These are phyloP conservation scores for Quercus lobata DNA, from an alignment of 331 rosid species.

Conservation along the genomic window DNA sequence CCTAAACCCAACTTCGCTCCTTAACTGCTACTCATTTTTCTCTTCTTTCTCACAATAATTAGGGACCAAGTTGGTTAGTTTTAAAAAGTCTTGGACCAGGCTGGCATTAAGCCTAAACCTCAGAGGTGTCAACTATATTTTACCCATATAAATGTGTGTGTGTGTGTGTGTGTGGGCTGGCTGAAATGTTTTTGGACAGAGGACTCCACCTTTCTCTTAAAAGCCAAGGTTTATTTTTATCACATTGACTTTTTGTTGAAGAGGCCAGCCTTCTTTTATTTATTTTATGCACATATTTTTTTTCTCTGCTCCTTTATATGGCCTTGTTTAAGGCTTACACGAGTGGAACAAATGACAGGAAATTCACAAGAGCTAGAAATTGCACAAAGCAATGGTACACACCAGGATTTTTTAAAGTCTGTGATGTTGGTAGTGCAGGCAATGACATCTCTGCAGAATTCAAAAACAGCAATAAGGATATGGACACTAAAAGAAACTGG, in stretches of 20 bases:
- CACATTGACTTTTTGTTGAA: not conserved
- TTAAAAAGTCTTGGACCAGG: no score
- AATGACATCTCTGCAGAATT: slow-evolving; percentile 90
- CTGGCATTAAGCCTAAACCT: no score
- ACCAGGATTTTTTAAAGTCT: slow-evolving; percentile 82
- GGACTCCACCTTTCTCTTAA: not conserved
- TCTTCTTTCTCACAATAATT: no score
- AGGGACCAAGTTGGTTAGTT: no score
- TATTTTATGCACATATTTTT: no score
- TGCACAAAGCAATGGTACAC: slow-evolving; percentile 28
- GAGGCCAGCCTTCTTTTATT: not conserved
- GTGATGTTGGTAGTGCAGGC: slow-evolving; percentile 89
- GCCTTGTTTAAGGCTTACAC: not conserved
- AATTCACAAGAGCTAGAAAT: slow-evolving; percentile 7
- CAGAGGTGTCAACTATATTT: no score
- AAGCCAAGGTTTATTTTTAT: not conserved
- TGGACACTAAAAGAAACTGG: slow-evolving; percentile 2
- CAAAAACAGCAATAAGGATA: not conserved
- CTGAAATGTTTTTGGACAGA: not conserved
- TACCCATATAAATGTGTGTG: no score
- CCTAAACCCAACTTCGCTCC: no score
- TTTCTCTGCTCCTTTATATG: no score
- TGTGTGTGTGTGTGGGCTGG: not conserved
- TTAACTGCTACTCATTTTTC: no score
- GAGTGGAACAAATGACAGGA: not conserved